Evolutionary conservation across 225 moss, liverwort and hornwort species (phyloP).

Genomic region (Rhytidiadelphus loreus): DNA sequence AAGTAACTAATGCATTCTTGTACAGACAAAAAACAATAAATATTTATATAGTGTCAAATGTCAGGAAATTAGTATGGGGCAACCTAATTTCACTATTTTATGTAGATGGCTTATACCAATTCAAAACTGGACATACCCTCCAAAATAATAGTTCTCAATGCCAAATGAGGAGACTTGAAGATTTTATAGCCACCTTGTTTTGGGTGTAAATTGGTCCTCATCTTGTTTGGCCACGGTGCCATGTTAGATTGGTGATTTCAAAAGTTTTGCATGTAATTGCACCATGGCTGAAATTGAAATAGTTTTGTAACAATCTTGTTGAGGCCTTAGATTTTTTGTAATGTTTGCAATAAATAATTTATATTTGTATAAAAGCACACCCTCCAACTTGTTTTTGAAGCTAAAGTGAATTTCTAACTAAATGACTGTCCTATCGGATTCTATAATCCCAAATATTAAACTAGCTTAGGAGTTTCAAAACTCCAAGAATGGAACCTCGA

Average conservation of each 20-base stretch:
- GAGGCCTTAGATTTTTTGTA: too few species aligned
- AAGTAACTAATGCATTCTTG: too few species aligned
- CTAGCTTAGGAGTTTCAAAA: neutral
- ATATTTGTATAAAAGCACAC: accelerated
- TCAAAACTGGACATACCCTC: neutral
- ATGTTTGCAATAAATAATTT: neutral
- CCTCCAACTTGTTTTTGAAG: accelerated
- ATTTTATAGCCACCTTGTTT: neutral
- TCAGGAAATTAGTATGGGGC: too few species aligned
- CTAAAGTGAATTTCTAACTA: accelerated
- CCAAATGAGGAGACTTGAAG: accelerated
- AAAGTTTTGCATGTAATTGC: too few species aligned
- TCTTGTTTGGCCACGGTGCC: accelerated
- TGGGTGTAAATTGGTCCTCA: accelerated
- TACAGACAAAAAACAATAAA: too few species aligned
- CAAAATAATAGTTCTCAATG: accelerated
- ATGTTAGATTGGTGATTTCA: neutral
- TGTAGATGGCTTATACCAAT: neutral
- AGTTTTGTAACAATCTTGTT: too few species aligned
- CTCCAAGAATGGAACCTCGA: accelerated
- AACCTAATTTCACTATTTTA: too few species aligned
- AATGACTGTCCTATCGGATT: accelerated
- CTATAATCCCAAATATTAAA: neutral
- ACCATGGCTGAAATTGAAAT: too few species aligned
- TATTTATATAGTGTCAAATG: too few species aligned